Percentiles rank a stretch among this genome's conserved stretches.
Evolutionary conservation across 2,329 filamentous ascomycete species (phyloP).

Genomic region (Aureobasidium sp.): DNA sequence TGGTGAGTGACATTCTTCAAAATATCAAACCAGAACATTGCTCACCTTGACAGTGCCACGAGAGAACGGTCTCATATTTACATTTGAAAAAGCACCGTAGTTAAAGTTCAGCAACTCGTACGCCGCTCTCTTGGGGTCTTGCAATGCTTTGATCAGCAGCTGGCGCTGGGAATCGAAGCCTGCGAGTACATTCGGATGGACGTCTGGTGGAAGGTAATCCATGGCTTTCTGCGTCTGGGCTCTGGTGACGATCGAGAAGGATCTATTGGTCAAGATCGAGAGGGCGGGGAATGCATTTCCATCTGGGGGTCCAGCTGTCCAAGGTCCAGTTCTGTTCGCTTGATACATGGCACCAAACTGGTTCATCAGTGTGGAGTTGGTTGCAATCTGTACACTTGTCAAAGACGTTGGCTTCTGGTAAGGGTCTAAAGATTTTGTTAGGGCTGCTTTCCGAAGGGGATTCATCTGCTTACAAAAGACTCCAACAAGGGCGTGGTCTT

Average conservation of each 20-base stretch:
- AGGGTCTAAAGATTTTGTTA: neutral
- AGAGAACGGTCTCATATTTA: slow-evolving; percentile 38
- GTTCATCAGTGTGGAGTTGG: slow-evolving; percentile 6
- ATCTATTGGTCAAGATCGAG: slow-evolving; percentile 19
- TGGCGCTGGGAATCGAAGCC: slow-evolving; percentile 23
- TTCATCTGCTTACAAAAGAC: slow-evolving; percentile 13
- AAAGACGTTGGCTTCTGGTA: slow-evolving; percentile 5
- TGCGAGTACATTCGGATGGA: slow-evolving; percentile 21
- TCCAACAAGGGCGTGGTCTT: slow-evolving; percentile 44
- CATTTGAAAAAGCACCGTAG: slow-evolving; percentile 26
- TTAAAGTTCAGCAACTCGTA: slow-evolving; percentile 29
- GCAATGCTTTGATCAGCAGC: slow-evolving; percentile 22
- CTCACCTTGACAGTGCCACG: slow-evolving; percentile 34
- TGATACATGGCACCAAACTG: slow-evolving; percentile 20
- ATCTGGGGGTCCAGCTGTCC: slow-evolving; percentile 21
- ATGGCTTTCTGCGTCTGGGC: slow-evolving; percentile 20
- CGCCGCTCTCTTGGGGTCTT: slow-evolving; percentile 21
- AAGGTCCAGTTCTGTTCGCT: slow-evolving; percentile 25
- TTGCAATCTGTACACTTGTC: slow-evolving; percentile 4
- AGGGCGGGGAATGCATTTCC: slow-evolving; percentile 27
- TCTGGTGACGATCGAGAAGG: slow-evolving; percentile 18
- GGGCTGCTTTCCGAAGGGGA: neutral
- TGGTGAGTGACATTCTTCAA: neutral
- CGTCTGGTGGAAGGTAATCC: slow-evolving; percentile 20
- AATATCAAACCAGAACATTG: neutral